Evolutionary conservation across 2,329 filamentous ascomycete genomes (phyloP).

Genomic region (Calonectria ilicicola): DNA sequence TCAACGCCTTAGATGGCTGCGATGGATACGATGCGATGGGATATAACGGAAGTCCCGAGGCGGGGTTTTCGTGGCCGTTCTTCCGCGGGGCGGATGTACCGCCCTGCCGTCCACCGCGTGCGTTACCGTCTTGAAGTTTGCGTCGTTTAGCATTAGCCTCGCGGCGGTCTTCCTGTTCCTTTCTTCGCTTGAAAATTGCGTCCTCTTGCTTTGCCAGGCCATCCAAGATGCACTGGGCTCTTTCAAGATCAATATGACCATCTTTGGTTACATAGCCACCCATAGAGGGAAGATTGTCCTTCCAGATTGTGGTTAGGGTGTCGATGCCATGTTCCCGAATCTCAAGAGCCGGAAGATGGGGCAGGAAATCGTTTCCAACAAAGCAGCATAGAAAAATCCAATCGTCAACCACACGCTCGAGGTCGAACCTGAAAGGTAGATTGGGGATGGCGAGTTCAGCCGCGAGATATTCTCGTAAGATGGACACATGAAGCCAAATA

Average conservation of each 20-base stretch:
- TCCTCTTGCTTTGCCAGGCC: slow-evolving; percentile 94
- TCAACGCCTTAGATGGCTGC: slow-evolving; percentile 70
- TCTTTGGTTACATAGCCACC: slow-evolving; percentile 97
- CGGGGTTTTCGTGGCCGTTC: slow-evolving; percentile 50
- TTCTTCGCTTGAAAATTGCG: slow-evolving; percentile 89
- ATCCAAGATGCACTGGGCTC: slow-evolving; percentile 88
- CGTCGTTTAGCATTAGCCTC: slow-evolving; percentile 84
- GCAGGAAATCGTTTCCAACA: slow-evolving; percentile 97
- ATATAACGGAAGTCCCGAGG: slow-evolving; percentile 47
- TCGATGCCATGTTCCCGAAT: slow-evolving; percentile 98
- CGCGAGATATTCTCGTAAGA: slow-evolving; percentile 92
- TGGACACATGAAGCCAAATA: slow-evolving; percentile 96
- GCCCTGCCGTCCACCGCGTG: slow-evolving; percentile 38
- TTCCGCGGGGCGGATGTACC: slow-evolving; percentile 31
- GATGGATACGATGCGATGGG: slow-evolving; percentile 64
- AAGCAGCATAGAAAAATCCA: slow-evolving; percentile 99
- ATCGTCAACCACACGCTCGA: slow-evolving; percentile 94
- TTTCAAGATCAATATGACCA: slow-evolving; percentile 87
- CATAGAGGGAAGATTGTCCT: slow-evolving; percentile 90
- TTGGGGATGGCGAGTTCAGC: slow-evolving; percentile 87
- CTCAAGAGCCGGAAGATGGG: slow-evolving; percentile 95
- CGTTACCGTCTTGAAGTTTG: slow-evolving; percentile 72
- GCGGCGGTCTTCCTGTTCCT: slow-evolving; percentile 85
- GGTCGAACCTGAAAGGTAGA: slow-evolving; percentile 88
- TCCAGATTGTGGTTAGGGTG: slow-evolving; percentile 96